Conservation (phyloP, 139 green algal species). For the Chlamydomonas urium region DNA sequence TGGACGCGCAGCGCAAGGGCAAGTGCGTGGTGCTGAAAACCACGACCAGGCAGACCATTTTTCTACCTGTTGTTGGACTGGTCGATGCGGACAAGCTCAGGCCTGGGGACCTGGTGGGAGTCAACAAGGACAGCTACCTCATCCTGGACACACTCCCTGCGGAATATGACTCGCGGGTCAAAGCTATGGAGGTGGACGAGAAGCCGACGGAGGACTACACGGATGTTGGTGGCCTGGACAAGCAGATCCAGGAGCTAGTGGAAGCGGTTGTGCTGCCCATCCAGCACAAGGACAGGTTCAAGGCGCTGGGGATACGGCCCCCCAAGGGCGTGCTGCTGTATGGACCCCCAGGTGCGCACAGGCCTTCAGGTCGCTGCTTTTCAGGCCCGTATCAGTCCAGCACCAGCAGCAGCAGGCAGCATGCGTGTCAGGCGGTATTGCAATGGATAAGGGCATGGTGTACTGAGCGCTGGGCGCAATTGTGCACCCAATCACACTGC, state of each 20-base stretch:
- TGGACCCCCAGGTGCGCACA: background rate
- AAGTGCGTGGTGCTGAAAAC: conserved; percentile 99
- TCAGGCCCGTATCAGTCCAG: background rate
- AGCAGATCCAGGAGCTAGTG: conserved; percentile 98
- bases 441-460: conserved; percentile 12
- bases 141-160: conserved; percentile 96
- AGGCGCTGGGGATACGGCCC: conserved; percentile 88
- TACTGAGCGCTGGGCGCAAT: conserved; percentile 35
- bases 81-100: conserved; percentile 81
- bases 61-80: conserved; percentile 94
- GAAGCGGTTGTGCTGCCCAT: conserved; percentile 98
- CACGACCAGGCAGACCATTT: conserved; percentile 95
- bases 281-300: conserved; percentile 94
- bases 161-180: conserved; percentile 96
- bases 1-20: conserved; percentile 83
- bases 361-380: background rate
- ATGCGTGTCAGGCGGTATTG: too few relatives aligned
- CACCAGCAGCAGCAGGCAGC: too few relatives aligned
- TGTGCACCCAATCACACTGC: too few relatives aligned
- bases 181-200: conserved; percentile 97
- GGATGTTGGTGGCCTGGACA: conserved; percentile 96
- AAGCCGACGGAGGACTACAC: conserved; percentile 98
- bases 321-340: conserved; percentile 75
- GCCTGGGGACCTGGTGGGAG: conserved; percentile 85
- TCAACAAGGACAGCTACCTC: conserved; percentile 98